Evolutionary conservation across 2,329 filamentous ascomycete genomes (phyloP).

Genomic region (Clathrospora elynae): DNA sequence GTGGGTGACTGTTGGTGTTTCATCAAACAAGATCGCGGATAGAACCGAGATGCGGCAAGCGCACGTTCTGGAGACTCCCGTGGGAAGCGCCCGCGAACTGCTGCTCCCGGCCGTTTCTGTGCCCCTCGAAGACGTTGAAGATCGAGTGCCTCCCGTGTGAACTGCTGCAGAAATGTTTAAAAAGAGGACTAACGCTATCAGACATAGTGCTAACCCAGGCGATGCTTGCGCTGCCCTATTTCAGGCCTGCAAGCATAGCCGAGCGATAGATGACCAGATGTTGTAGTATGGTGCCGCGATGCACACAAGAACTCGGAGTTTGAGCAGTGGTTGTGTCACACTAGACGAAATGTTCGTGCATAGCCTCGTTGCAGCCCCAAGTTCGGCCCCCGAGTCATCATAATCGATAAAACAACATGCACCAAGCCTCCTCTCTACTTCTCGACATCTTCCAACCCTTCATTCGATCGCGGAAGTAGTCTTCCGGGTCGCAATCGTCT

Average conservation of each 20-base stretch:
- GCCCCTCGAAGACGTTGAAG: constrained; percentile 10
- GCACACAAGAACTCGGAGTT: constrained; percentile 1
- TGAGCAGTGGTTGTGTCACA: constrained; percentile 9
- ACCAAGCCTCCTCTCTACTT: constrained; percentile 10
- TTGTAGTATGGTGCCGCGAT: constrained; percentile 4
- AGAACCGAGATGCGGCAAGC: constrained; percentile 15
- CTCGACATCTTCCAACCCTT: constrained; percentile 48
- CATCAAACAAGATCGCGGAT: constrained; percentile 21
- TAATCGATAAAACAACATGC: constrained; percentile 26
- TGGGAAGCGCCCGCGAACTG: constrained; percentile 25
- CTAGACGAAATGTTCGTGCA: constrained; percentile 19
- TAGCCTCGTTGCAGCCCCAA: constrained; percentile 23
- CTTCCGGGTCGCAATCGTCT: constrained; percentile 51
- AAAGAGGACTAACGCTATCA: constrained; percentile 6
- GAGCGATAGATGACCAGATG: constrained; percentile 9
- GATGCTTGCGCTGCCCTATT: constrained; percentile 18
- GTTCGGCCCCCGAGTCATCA: constrained; percentile 25
- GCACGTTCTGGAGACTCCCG: constrained; percentile 18
- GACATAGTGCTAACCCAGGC: constrained; percentile 9
- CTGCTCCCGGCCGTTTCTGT: constrained; percentile 16
- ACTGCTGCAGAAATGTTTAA: constrained; percentile 3
- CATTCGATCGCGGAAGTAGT: constrained; percentile 50
- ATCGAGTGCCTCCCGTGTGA: constrained; percentile 1
- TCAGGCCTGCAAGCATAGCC: constrained; percentile 23
- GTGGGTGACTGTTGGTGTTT: constrained; percentile 24